Conservation (phyloP, 306 rosid genomes). For the Sophora flavescens region DNA sequence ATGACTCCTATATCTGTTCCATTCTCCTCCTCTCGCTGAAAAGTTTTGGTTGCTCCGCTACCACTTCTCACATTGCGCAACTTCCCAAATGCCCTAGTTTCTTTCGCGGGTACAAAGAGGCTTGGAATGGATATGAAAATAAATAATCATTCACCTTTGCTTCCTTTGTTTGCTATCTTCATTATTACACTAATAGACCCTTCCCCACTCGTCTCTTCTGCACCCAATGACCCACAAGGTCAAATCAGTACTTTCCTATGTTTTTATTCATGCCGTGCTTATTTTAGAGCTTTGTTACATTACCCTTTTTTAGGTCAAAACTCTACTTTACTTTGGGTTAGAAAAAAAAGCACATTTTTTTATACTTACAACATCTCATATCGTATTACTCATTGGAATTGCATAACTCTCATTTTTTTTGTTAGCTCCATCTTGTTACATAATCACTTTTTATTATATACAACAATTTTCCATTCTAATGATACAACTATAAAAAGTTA, state of each 20-base stretch:
- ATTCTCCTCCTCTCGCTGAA: not conserved
- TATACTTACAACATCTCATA: too few relatives aligned
- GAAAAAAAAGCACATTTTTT: too few relatives aligned
- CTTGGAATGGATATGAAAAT: constrained; percentile 22
- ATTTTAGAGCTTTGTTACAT: too few relatives aligned
- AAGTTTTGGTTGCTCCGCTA: constrained; percentile 42
- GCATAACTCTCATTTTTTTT: too few relatives aligned
- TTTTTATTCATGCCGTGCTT: not conserved
- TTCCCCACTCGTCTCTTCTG: constrained; percentile 4
- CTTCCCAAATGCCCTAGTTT: constrained; percentile 30
- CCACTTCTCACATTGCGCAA: constrained; percentile 15
- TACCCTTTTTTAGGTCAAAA: not conserved
- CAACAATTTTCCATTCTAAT: too few relatives aligned
- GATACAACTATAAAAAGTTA: too few relatives aligned
- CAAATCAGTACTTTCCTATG: not conserved
- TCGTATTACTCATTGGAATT: too few relatives aligned
- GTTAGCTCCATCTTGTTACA: too few relatives aligned
- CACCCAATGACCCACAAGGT: constrained; percentile 41
- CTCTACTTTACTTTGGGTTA: too few relatives aligned
- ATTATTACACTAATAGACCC: not conserved
- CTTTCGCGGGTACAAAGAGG: not conserved
- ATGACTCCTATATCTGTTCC: constrained; percentile 41
- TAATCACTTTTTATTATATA: too few relatives aligned
- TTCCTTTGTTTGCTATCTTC: constrained; percentile 13
- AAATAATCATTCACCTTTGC: not conserved